Evolutionary conservation across 2,329 filamentous ascomycete genomes (phyloP), one percentile per base, ranked within the genome.

Genomic region (Penicillium sp.): DNA sequence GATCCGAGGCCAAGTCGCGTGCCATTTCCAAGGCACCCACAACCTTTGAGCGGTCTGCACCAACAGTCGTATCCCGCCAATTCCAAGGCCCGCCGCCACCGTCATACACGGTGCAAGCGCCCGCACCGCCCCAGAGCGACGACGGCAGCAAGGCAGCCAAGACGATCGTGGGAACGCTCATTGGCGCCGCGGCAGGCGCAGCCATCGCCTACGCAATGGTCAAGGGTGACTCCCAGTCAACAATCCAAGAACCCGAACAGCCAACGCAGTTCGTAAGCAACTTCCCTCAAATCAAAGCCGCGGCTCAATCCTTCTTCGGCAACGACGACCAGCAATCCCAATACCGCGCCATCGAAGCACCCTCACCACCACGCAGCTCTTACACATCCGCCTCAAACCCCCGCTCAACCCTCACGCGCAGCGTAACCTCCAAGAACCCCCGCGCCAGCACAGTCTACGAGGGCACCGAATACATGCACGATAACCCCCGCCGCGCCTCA

Each of bases 131-230:
- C 46, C 66, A 71, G 50, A 49, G 62, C 12, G 77, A 74, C 48
- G 71, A 80, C 47, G 75, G 83, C 5, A 75, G 84, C 40, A 70
- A 68, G 50, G 66, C 69, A 8, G 81, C 85, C 41, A 87, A 87
- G 64, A 84, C 85, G 21, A 81, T 93, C 42, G 81, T 94, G 46
- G 89, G 91, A 8, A 89, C 89, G 8, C 79, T 95, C 12, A 81
- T 96, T 49, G 91, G 90, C 43, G 90, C 89, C 33, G 90, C 90
- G 17, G 90, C 90, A 19, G 89, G 89, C 40, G 89, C 88, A 37
- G 89, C 88, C 10, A 79, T 90, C 41, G 88, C 90, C 10, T 96
- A 94, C 74, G 86, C 86, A 23, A 87, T 91, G 78, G 81, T 86
- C 62, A 86, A 84, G 63, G 81, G 82, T 58, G 86, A 89, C 40